These are phyloP conservation scores for Amanita exitialis DNA, from an alignment of 768 basidiomycete species.

Conservation along the genomic window DNA sequence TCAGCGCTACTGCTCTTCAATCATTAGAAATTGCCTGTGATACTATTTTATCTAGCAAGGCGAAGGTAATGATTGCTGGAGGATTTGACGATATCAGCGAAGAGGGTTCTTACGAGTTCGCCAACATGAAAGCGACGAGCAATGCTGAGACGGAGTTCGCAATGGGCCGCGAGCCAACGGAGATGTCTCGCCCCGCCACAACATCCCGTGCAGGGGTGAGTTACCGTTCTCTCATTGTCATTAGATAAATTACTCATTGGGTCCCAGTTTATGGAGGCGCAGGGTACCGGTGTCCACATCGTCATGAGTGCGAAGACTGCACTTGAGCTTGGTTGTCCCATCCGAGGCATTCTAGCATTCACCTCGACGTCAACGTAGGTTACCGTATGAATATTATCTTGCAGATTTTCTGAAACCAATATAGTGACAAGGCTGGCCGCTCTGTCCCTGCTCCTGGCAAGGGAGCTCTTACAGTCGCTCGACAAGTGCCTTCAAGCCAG, in stretches of 20 bases:
- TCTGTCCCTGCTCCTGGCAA: slow-evolving; percentile 96
- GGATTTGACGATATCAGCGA: slow-evolving; percentile 98
- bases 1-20: slow-evolving; percentile 91
- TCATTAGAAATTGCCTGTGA: slow-evolving; percentile 98
- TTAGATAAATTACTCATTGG: slow-evolving; percentile 6
- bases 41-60: slow-evolving; percentile 88
- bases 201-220: slow-evolving; percentile 89
- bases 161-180: slow-evolving; percentile 97
- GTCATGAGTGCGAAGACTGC: slow-evolving; percentile 97
- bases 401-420: slow-evolving; percentile 2
- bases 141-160: slow-evolving; percentile 96
- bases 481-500: slow-evolving; percentile 72
- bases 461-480: slow-evolving; percentile 83
- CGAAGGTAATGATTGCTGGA: slow-evolving; percentile 98
- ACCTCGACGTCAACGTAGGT: slow-evolving; percentile 93
- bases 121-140: slow-evolving; percentile 99
- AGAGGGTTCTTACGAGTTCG: slow-evolving; percentile 98
- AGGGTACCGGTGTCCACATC: slow-evolving; percentile 91
- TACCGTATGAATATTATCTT: background rate
- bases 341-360: slow-evolving; percentile 90
- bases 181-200: slow-evolving; percentile 97
- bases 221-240: slow-evolving; percentile 9
- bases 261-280: slow-evolving; percentile 85
- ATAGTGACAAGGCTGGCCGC: slow-evolving; percentile 95
- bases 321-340: slow-evolving; percentile 85